Base-by-base conservation (phyloP, 1,139 yeast species). In the Pichia sp. region DNA sequence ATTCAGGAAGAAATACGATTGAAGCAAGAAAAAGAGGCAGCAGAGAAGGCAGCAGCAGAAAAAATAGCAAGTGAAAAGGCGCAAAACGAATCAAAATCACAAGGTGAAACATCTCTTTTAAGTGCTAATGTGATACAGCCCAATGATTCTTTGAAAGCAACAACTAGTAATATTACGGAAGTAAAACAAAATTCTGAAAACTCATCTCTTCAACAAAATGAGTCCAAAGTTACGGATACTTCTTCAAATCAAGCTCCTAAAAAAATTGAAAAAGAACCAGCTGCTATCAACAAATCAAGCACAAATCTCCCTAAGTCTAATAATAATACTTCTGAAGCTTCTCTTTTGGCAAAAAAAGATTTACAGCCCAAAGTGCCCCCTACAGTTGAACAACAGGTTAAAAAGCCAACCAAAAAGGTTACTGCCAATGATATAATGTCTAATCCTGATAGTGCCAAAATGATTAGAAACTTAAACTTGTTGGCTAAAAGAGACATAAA, bases 391-490 rank as follows among this genome's bases (percentile, higher is more conserved):
- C 7, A 31, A 31, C 33, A 5, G 16, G 10, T 33, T 11, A 10
- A 8, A 33, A 33, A 34, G 27, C 44, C 23, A 16, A 16, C 23
- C 23, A 16, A 27, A 26, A 31, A 27, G 29, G 10, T 32, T 32
- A n/a, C 27, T 33, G 29, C 29, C 11, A 44, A 39, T 7, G 71
- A 69, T 44, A 64, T 73, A 44, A 73, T 77, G 75, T 74, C 76
- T 45, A 71, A 81, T 5, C 73, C 75, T 1, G 86, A 81, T 44
- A 82, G 84, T 58, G 81, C 82, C 43, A 77, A 83, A 45, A 86
- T 88, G 84, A 86, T 90, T 52, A 77, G 81, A 6, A 85, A 88
- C 56, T 71, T 90, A 54, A 88, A 88, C 54, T 72, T 83, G 2
- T 79, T 90, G 62, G 97, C 97, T 0, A 73, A 85, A 40, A 71